Conservation (phyloP, 2,329 filamentous ascomycete species). For the Trichoderma citrinoviride region DNA sequence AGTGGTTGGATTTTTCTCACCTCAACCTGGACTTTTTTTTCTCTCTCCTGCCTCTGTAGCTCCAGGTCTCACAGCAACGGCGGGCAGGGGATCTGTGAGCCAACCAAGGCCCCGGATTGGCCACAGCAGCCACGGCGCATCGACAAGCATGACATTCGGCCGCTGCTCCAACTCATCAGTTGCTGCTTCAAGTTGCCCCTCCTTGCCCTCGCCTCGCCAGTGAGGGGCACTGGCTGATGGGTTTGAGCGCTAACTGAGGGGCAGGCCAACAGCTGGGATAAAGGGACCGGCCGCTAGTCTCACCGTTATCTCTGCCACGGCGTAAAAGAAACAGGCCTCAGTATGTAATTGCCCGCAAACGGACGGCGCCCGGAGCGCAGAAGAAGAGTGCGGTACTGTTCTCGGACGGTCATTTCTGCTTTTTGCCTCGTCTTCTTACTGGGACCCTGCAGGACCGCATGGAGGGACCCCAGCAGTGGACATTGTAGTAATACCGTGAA, state of each 20-base stretch:
- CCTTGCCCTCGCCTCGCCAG: neutral
- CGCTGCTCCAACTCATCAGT: neutral
- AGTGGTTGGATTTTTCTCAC: constrained; percentile 6
- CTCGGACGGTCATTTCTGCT: neutral
- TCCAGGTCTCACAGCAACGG: constrained; percentile 8
- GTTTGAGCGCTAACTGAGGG: constrained; percentile 4
- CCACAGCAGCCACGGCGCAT: neutral
- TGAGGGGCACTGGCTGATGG: constrained; percentile 14
- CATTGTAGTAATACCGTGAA: too few species aligned
- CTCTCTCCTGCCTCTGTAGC: neutral
- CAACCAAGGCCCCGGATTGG: constrained; percentile 1
- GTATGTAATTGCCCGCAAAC: constrained; percentile 18
- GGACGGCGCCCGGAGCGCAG: constrained; percentile 14
- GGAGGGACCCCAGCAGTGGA: too few species aligned
- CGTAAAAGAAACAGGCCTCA: constrained; percentile 12
- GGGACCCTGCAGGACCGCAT: too few species aligned
- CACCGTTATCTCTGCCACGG: constrained; percentile 17
- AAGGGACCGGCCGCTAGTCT: constrained; percentile 19
- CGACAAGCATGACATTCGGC: neutral
- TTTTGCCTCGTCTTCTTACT: too few species aligned
- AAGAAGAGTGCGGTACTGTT: constrained; percentile 14
- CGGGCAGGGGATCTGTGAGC: neutral
- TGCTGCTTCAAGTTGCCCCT: constrained; percentile 8
- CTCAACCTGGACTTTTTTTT: neutral
- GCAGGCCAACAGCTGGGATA: neutral